Percentiles rank a stretch among this genome's conserved stretches.
Evolutionary conservation across 192 early-diverging fungal genomes (phyloP).

Genomic region (Coemansia reversa): DNA sequence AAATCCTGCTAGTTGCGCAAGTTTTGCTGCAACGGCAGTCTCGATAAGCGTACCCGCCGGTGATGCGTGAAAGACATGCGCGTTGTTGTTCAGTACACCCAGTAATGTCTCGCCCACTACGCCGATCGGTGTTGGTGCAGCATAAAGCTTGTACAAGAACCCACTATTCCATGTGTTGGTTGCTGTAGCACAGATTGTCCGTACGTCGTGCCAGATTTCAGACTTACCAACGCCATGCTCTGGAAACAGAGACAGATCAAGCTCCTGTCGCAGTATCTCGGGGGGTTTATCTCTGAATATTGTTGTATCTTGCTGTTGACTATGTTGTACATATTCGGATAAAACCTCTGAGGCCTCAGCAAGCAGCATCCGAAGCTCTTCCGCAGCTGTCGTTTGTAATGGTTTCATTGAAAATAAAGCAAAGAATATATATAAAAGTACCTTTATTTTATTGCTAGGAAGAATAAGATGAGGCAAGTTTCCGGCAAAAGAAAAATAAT

Average conservation of each 20-base stretch:
- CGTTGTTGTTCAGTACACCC: constrained; percentile 72
- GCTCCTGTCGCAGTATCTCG: not conserved
- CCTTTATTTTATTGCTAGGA: too few relatives aligned
- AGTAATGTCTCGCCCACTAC: constrained; percentile 69
- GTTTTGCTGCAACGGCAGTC: constrained; percentile 54
- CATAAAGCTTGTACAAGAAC: constrained; percentile 83
- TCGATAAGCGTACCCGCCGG: constrained; percentile 74
- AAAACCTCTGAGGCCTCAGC: constrained; percentile 19
- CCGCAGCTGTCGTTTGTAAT: not conserved
- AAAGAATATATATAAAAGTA: too few relatives aligned
- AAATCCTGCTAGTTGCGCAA: constrained; percentile 31
- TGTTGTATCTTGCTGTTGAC: constrained; percentile 2
- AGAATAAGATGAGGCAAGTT: too few relatives aligned
- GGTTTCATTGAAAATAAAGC: too few relatives aligned
- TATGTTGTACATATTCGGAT: constrained; percentile 18
- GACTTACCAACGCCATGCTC: constrained; percentile 9
- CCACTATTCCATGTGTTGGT: constrained; percentile 63
- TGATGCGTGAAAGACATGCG: constrained; percentile 73
- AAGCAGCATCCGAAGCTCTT: constrained; percentile 31
- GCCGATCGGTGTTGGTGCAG: constrained; percentile 72
- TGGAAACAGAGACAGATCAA: constrained; percentile 4
- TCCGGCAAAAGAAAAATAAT: too few relatives aligned
- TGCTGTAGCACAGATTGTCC: constrained; percentile 14
- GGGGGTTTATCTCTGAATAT: not conserved
- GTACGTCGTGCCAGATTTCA: constrained; percentile 41